These are phyloP conservation scores for Urostyla sp. DNA, from an alignment of 73 alveolate species.

Conservation along the genomic window DNA sequence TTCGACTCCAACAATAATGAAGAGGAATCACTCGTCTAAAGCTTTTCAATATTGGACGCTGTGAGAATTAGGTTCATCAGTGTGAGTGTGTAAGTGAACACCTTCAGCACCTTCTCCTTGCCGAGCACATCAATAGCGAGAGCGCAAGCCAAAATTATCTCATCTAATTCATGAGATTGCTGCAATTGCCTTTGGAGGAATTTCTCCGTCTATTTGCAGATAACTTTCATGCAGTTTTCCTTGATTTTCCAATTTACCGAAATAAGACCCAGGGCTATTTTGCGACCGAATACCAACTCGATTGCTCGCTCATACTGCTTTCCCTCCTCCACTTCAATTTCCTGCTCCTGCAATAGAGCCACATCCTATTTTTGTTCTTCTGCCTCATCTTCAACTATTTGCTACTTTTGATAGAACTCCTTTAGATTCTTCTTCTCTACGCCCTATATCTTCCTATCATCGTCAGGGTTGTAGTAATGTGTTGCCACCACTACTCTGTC, in stretches of 20 bases:
- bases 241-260: constrained; percentile 57
- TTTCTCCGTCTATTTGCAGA: constrained; percentile 54
- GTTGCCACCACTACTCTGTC: constrained; percentile 54
- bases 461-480: constrained; percentile 73
- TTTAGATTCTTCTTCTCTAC: constrained; percentile 26
- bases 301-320: constrained; percentile 50
- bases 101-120: constrained; percentile 47
- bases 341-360: constrained; percentile 39
- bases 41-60: not conserved
- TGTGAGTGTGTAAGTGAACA: constrained; percentile 1
- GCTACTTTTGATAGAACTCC: constrained; percentile 35
- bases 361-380: constrained; percentile 21
- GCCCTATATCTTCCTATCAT: constrained; percentile 67
- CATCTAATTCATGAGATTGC: not conserved
- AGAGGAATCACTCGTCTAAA: constrained; percentile 23
- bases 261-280: constrained; percentile 56
- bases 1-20: not conserved
- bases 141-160: constrained; percentile 42
- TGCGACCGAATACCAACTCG: constrained; percentile 51
- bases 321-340: constrained; percentile 66
- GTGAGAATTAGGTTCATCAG: constrained; percentile 7
- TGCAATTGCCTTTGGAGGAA: constrained; percentile 20
- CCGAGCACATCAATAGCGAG: constrained; percentile 35
- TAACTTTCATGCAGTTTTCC: constrained; percentile 59
- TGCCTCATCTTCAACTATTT: constrained; percentile 12